Evolutionary conservation across 2,329 filamentous ascomycete species (phyloP), one percentile per base, ranked within the genome.

Genomic region (Fusarium liriodendri): DNA sequence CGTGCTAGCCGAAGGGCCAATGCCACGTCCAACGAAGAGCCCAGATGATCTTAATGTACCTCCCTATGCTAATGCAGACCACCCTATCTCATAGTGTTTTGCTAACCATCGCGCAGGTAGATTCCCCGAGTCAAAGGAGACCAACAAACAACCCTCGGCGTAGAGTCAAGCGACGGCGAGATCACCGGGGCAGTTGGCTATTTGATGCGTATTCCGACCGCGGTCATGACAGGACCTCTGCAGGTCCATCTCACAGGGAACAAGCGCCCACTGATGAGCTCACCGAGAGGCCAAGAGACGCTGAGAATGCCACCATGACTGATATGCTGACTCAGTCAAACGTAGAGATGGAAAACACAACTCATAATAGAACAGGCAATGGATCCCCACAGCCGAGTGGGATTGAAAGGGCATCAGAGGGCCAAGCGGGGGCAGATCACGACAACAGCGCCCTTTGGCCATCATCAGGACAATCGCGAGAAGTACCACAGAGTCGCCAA

Each of bases 21-120:
- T 11, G 14, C 14, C 14, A 9, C n/a, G 40, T 3, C 22, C 29
- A 3, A 32, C 1, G 5, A 35, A 9, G 1, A 72, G 70, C 6
- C 69, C 69, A 0, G 70, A 72, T 35, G 47, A 59, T 7, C 20
- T 47, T 40, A 16, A 72, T 32, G 70, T 72, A 57, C 27, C 6
- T 20, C 6, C 10, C 5, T n/a, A 4, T 57, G 64, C 9, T 6
- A 7, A 1, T 1, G 1, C 27, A 1, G 4, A 4, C 5, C 22
- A 11, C 6, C 5, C 22, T 25, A 4, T 8, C 3, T 8, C 3
- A n/a, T 5, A 20, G 2, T 13, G 2, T 8, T 25, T 20, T 29
- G 11, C 67, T 71, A 37, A 72, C 20, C 0, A 1, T 4, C 5
- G 0, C 9, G 5, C 4, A 72, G 69, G 0, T 5, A 8, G 8